phyloP scores from a whole-genome alignment of 1,139 yeast species.

The Arxiozyma slooffiae region DNA sequence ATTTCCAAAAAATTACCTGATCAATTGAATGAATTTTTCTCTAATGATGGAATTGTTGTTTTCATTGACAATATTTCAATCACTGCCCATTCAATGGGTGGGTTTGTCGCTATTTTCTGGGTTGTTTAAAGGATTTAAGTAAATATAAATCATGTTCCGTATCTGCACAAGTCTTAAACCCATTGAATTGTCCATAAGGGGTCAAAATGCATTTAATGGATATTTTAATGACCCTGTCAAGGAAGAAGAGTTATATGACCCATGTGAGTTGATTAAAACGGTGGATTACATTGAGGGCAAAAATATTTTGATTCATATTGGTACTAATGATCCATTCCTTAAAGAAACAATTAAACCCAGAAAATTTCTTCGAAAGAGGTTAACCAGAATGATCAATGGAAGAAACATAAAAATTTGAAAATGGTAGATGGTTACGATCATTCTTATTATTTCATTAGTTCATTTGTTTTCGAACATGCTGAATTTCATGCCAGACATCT shows the following conservation, averaged over 20 bases:
- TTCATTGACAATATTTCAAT: slow-evolving; percentile 50
- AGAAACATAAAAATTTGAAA: slow-evolving; percentile 50
- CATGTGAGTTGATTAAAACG: slow-evolving; percentile 55
- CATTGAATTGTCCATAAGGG: slow-evolving; percentile 75
- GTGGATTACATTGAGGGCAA: slow-evolving; percentile 36
- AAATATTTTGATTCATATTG: slow-evolving; percentile 74
- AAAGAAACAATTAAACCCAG: slow-evolving; percentile 66
- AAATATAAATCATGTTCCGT: slow-evolving; percentile 74
- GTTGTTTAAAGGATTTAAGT: slow-evolving; percentile 61
- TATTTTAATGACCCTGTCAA: slow-evolving; percentile 41
- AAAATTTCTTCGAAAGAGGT: slow-evolving; percentile 60
- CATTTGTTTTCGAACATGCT: slow-evolving; percentile 78
- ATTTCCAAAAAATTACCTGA: slow-evolving; percentile 55
- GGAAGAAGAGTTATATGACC: slow-evolving; percentile 71
- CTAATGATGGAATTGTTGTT: slow-evolving; percentile 37
- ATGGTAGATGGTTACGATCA: slow-evolving; percentile 84
- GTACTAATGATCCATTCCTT: slow-evolving; percentile 66
- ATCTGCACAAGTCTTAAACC: slow-evolving; percentile 83
- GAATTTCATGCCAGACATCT: slow-evolving; percentile 76
- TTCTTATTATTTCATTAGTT: slow-evolving; percentile 73
- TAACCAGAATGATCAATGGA: slow-evolving; percentile 42
- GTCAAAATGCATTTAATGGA: slow-evolving; percentile 67
- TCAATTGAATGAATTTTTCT: slow-evolving; percentile 34
- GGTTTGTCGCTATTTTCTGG: slow-evolving; percentile 81
- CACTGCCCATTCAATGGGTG: slow-evolving; percentile 98